Percentiles rank a stretch among this genome's conserved stretches.
Conservation (phyloP, 805 yeast genomes). For the Kodamaea laetipori region DNA sequence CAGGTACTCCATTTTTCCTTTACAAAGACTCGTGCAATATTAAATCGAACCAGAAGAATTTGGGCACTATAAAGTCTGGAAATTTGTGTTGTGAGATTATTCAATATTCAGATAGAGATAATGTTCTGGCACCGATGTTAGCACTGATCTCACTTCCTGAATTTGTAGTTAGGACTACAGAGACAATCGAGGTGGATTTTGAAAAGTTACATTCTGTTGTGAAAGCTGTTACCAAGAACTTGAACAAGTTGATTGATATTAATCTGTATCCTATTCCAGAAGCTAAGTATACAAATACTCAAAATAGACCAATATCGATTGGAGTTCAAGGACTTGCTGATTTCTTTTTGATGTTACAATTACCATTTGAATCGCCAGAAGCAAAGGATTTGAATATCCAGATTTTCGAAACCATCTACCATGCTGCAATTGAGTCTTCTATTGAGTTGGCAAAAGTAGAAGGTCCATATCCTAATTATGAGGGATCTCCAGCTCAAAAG, state of each 20-base stretch:
- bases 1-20: constrained; percentile 93
- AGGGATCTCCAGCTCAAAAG: constrained; percentile 88
- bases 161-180: constrained; percentile 47
- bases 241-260: constrained; percentile 81
- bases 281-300: constrained; percentile 73
- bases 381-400: constrained; percentile 78
- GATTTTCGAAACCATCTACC: constrained; percentile 94
- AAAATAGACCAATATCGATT: constrained; percentile 90
- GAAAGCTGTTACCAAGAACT: constrained; percentile 75
- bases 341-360: constrained; percentile 71
- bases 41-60: constrained; percentile 87
- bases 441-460: constrained; percentile 69
- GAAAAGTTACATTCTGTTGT: constrained; percentile 70
- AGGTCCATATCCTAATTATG: constrained; percentile 73
- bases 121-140: constrained; percentile 93
- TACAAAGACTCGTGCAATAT: constrained; percentile 90
- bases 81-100: constrained; percentile 94
- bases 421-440: constrained; percentile 88
- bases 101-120: constrained; percentile 88
- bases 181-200: constrained; percentile 60
- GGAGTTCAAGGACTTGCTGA: constrained; percentile 99
- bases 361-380: constrained; percentile 82
- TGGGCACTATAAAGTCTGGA: constrained; percentile 91
- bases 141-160: constrained; percentile 90
- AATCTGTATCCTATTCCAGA: constrained; percentile 81